phyloP scores from a whole-genome alignment of 768 basidiomycete species.

The Russula vinacea region DNA sequence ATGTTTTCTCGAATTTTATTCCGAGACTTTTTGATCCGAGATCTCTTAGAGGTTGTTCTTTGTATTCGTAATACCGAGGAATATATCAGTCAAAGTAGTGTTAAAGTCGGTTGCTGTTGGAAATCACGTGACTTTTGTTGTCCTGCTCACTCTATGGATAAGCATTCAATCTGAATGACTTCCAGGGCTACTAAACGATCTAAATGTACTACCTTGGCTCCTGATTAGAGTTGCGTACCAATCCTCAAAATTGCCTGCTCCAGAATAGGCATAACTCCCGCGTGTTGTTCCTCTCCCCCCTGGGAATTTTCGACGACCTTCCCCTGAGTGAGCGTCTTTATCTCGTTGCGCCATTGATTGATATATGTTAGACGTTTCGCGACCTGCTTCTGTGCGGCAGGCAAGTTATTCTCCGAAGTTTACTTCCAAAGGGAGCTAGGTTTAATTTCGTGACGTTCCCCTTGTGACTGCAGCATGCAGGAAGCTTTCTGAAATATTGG shows the following conservation, averaged over 20 bases:
- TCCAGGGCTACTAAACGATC: not conserved
- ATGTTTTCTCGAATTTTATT: not conserved
- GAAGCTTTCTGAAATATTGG: not conserved
- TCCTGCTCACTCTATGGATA: not conserved
- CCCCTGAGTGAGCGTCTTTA: slow-evolving; percentile 1
- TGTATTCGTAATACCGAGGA: slow-evolving; percentile 1
- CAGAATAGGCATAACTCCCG: not conserved
- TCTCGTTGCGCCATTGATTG: not conserved
- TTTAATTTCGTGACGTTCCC: slow-evolving; percentile 1
- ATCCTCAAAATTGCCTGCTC: not conserved
- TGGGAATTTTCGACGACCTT: not conserved
- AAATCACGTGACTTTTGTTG: slow-evolving; percentile 4
- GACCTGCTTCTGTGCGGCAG: not conserved
- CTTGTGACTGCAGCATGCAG: slow-evolving; percentile 11
- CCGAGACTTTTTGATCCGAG: slow-evolving; percentile 2
- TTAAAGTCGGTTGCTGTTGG: not conserved
- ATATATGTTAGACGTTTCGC: not conserved
- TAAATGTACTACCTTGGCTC: not conserved
- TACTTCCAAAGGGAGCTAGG: not conserved
- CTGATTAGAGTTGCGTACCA: not conserved
- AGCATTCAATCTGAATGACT: not conserved
- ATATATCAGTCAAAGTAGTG: not conserved
- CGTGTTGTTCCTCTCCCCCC: not conserved
- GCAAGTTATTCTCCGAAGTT: not conserved
- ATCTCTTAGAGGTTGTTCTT: not conserved